These are phyloP conservation scores for Fusarium sambucinum DNA, from an alignment of 2,329 filamentous ascomycete species.

Conservation along the genomic window DNA sequence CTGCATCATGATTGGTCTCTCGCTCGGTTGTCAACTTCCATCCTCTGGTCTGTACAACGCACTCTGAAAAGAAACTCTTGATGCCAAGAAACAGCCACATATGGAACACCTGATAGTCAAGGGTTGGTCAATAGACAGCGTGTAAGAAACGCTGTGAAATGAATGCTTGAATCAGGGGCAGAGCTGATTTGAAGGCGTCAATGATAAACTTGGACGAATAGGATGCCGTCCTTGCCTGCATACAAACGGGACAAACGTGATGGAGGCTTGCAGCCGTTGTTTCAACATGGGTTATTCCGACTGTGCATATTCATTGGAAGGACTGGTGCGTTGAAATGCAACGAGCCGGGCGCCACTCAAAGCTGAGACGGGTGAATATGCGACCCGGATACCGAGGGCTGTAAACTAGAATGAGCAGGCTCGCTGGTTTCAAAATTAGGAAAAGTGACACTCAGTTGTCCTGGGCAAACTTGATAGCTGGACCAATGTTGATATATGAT, in stretches of 20 bases:
- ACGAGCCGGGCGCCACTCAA: conserved; percentile 40
- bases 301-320: conserved; percentile 22
- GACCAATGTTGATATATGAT: neutral
- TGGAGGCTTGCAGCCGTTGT: conserved; percentile 34
- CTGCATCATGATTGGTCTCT: conserved; percentile 39
- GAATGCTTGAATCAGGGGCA: conserved; percentile 21
- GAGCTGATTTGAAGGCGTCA: conserved; percentile 19
- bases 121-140: conserved; percentile 1
- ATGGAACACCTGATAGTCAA: neutral
- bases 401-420: neutral
- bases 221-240: conserved; percentile 2
- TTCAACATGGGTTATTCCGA: conserved; percentile 42
- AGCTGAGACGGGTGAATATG: conserved; percentile 13
- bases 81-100: conserved; percentile 32
- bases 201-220: conserved; percentile 14
- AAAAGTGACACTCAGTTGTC: neutral
- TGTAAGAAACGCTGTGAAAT: neutral
- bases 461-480: neutral
- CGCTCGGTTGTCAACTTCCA: conserved; percentile 23
- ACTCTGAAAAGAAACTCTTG: conserved; percentile 12
- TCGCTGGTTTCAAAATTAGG: neutral
- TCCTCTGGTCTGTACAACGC: conserved; percentile 33
- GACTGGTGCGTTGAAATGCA: conserved; percentile 33
- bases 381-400: conserved; percentile 27
- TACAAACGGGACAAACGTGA: conserved; percentile 26